phyloP scores from a whole-genome alignment of 805 yeast species.

The Hanseniaspora nectarophila region DNA sequence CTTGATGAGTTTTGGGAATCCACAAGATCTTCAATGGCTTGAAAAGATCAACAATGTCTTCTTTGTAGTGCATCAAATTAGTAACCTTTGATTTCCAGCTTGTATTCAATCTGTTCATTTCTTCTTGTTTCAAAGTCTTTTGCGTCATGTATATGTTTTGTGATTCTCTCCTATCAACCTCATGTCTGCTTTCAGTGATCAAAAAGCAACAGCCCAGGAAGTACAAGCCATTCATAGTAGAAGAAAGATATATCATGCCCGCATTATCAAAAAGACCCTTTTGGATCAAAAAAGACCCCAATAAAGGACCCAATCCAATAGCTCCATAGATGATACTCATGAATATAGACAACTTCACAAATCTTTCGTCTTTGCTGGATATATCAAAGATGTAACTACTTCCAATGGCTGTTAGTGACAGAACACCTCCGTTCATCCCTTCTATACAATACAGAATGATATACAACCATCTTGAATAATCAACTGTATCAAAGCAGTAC shows the following conservation, averaged over 20 bases:
- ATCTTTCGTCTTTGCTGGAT: conserved; percentile 16
- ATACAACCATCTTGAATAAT: conserved; percentile 15
- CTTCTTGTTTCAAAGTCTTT: neutral
- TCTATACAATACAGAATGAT: conserved; percentile 17
- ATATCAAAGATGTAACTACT: conserved; percentile 22
- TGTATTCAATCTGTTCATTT: neutral
- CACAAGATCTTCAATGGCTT: conserved; percentile 20
- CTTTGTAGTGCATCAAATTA: conserved; percentile 1
- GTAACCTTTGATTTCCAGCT: neutral
- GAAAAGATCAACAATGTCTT: conserved; percentile 31
- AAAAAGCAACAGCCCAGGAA: conserved; percentile 21
- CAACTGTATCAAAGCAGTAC: conserved; percentile 13
- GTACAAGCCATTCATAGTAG: conserved; percentile 14
- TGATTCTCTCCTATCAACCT: conserved; percentile 41
- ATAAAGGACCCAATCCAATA: conserved; percentile 21
- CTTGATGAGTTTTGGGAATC: conserved; percentile 17
- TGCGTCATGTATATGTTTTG: conserved; percentile 15
- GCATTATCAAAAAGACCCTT: conserved; percentile 7
- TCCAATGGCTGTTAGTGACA: conserved; percentile 22
- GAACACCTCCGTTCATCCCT: conserved; percentile 20
- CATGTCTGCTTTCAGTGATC: conserved; percentile 52
- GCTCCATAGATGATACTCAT: conserved; percentile 21
- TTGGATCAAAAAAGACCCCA: conserved; percentile 20
- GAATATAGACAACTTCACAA: conserved; percentile 18
- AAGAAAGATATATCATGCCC: conserved; percentile 5